Base-by-base conservation (phyloP, 371 early-diverging fungal genomes). In the Actinomortierella ambigua region DNA sequence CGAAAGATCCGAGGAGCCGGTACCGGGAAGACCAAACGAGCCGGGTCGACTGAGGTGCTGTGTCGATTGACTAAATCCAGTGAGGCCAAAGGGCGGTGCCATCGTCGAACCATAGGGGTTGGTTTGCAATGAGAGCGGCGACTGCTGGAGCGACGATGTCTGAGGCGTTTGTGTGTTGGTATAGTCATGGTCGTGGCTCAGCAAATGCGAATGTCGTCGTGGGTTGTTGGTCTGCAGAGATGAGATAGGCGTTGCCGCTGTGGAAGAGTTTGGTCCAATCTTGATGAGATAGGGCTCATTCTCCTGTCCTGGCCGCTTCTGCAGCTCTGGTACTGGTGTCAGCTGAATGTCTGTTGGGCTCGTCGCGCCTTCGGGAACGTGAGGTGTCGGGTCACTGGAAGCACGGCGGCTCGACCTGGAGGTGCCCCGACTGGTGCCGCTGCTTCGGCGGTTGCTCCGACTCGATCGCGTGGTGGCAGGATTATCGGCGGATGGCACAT, bases 131-230 rank as follows among this genome's bases (percentile, higher is more conserved):
- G 59, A 58, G 22, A 59, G 65, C 22, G 63, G 70, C 29, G 60
- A 65, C 20, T 69, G 65, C 4, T 50, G 59, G 41, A 56, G 66
- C 20, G 56, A 58, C 18, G 23, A 28, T 64, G 70, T 42, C 64
- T 64, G 14, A 69, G 62, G 17, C 54, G 61, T 26, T 8, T 55
- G 64, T 1, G 69, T 26, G 70, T 53, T 56, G 28, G 65, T 55
- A 22, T 70, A 70, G 42, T 70, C 70, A 7, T 70, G 70, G 20
- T 70, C 70, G 23, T 70, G 70, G 54, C 70, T 70, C 49, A 70
- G 27, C 26, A 70, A 39, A 40, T 70, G 62, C 1, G 70, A 70
- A 7, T 65, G 65, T 48, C 70, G 61, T 24, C 70, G 57, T 4
- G 34, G 34, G 11, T 34, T 34, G 11, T 34, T 34, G 4, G 53